Evolutionary conservation across 805 yeast species (phyloP).

Genomic region (Starmerella cellae): DNA sequence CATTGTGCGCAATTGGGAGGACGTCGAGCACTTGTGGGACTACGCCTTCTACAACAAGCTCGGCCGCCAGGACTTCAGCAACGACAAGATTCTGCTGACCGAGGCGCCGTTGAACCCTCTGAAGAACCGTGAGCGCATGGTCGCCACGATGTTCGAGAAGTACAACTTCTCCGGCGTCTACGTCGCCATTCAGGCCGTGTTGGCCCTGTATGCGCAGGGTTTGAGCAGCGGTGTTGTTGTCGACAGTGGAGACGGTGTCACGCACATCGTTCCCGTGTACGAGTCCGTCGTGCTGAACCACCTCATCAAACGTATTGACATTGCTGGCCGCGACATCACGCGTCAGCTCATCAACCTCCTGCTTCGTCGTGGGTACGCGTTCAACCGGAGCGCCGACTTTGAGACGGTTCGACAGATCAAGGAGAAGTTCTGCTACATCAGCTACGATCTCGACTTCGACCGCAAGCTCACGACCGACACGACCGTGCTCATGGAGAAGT

Average conservation of each 20-base stretch:
- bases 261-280: slow-evolving; percentile 95
- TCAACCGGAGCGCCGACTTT: slow-evolving; percentile 96
- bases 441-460: slow-evolving; percentile 86
- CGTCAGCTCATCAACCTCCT: slow-evolving; percentile 80
- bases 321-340: slow-evolving; percentile 98
- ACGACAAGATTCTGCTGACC: slow-evolving; percentile 72
- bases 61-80: slow-evolving; percentile 51
- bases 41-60: slow-evolving; percentile 87
- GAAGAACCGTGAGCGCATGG: slow-evolving; percentile 81
- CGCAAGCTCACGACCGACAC: slow-evolving; percentile 80
- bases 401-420: slow-evolving; percentile 97
- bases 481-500: slow-evolving; percentile 81
- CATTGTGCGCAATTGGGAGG: slow-evolving; percentile 94
- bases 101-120: slow-evolving; percentile 98
- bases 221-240: slow-evolving; percentile 94
- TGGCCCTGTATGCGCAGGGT: slow-evolving; percentile 95
- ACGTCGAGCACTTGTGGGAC: slow-evolving; percentile 97
- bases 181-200: slow-evolving; percentile 94
- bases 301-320: slow-evolving; percentile 80
- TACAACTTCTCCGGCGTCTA: slow-evolving; percentile 86
- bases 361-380: slow-evolving; percentile 92
- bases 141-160: slow-evolving; percentile 83
- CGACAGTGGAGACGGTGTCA: slow-evolving; percentile 97
- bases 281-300: slow-evolving; percentile 95
- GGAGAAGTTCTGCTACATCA: slow-evolving; percentile 89